These are phyloP conservation scores for Polyplosphaeria fusca DNA, from an alignment of 495 filamentous ascomycete genomes.

Conservation along the genomic window DNA sequence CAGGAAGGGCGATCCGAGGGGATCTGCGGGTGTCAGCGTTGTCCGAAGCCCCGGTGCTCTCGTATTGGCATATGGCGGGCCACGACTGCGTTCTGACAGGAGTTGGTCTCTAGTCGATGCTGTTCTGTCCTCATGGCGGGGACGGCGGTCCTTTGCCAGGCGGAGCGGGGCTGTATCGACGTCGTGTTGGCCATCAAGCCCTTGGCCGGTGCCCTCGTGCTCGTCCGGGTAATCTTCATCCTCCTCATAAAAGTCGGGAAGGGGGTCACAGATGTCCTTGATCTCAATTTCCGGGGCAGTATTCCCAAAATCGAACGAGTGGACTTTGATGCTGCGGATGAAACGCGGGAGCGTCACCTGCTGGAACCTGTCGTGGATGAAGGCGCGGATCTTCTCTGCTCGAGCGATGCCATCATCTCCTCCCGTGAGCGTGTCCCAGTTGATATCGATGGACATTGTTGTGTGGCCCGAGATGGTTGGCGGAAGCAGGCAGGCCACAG, in stretches of 20 bases:
- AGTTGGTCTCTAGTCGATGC: conserved; percentile 2
- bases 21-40: conserved; percentile 26
- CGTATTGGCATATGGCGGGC: conserved; percentile 25
- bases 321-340: conserved; percentile 92
- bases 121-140: conserved; percentile 2
- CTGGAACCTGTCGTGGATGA: conserved; percentile 95
- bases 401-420: conserved; percentile 81
- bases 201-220: conserved; percentile 30
- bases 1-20: conserved; percentile 47
- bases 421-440: conserved; percentile 89
- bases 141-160: conserved; percentile 27
- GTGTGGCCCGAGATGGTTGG: conserved; percentile 14
- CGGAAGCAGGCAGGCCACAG: no score
- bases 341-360: conserved; percentile 84
- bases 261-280: conserved; percentile 93
- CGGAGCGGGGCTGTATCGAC: not conserved
- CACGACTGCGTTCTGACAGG: conserved; percentile 3
- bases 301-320: conserved; percentile 87
- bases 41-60: conserved; percentile 28
- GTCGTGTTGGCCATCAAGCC: conserved; percentile 9
- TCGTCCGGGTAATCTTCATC: conserved; percentile 49
- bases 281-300: conserved; percentile 82
- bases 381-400: conserved; percentile 80
- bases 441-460: conserved; percentile 91
- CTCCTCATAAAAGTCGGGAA: conserved; percentile 95